Evolutionary conservation across 2,329 filamentous ascomycete species (phyloP).

Genomic region (Fusarium setosum): DNA sequence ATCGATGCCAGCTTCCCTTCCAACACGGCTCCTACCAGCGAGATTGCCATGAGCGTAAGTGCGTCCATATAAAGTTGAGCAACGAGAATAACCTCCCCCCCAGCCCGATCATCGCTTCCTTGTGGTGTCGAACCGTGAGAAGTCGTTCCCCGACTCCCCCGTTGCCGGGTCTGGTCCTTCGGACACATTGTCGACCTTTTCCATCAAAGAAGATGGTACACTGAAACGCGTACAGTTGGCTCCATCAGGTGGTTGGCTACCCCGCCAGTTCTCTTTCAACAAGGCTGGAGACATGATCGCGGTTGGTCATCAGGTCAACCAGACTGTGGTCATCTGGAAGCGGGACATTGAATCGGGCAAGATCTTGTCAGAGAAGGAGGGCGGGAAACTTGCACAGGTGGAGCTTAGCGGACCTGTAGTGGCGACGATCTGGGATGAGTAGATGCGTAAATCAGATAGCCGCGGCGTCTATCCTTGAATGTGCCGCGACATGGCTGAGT

Average conservation of each 20-base stretch:
- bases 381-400: conserved; percentile 36
- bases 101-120: conserved; percentile 38
- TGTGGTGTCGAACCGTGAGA: conserved; percentile 38
- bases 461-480: no score
- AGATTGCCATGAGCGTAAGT: conserved; percentile 40
- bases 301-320: conserved; percentile 39
- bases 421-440: conserved; percentile 38
- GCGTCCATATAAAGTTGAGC: no score
- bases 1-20: conserved; percentile 29
- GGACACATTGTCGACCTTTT: conserved; percentile 37
- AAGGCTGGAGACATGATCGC: conserved; percentile 39
- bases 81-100: background rate
- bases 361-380: conserved; percentile 32
- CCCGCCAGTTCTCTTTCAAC: conserved; percentile 41
- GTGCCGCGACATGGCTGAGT: no score
- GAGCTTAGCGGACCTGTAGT: conserved; percentile 29
- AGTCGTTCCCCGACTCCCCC: conserved; percentile 34
- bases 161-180: conserved; percentile 25
- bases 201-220: conserved; percentile 31
- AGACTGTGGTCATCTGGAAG: conserved; percentile 39
- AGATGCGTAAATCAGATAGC: background rate
- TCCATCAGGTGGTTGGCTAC: conserved; percentile 35
- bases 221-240: conserved; percentile 31
- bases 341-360: conserved; percentile 34
- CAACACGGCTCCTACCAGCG: conserved; percentile 34